These are phyloP conservation scores for Cutaneotrichosporon curvatum DNA, from an alignment of 1,284 basidiomycete genomes.

Conservation along the genomic window DNA sequence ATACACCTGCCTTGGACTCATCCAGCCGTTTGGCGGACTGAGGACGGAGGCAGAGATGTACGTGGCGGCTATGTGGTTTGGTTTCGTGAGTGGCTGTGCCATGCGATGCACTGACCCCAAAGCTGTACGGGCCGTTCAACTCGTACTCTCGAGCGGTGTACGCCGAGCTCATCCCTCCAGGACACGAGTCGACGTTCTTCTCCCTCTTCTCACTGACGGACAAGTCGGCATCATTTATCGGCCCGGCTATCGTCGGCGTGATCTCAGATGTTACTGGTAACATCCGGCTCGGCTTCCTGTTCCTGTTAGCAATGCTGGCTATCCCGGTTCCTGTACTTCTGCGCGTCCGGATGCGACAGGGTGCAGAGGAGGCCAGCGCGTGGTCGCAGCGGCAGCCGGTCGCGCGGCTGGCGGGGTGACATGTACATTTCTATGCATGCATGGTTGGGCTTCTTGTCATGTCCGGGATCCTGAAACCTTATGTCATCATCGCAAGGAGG, in stretches of 20 bases:
- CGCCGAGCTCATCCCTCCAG: conserved; percentile 43
- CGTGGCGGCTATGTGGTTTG: conserved; percentile 70
- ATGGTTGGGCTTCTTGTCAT: too few species aligned
- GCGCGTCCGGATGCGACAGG: conserved; percentile 61
- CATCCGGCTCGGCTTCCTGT: conserved; percentile 81
- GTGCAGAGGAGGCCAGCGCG: conserved; percentile 55
- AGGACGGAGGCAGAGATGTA: conserved; percentile 78
- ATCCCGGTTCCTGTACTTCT: conserved; percentile 66
- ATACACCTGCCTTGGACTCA: conserved; percentile 74
- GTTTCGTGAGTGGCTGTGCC: conserved; percentile 43
- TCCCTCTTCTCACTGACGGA: conserved; percentile 81
- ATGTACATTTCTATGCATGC: too few species aligned
- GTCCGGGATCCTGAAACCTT: too few species aligned
- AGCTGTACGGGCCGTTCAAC: conserved; percentile 46
- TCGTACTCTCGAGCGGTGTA: conserved; percentile 43
- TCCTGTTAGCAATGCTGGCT: conserved; percentile 73
- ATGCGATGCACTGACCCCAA: conserved; percentile 33
- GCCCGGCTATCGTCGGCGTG: conserved; percentile 73
- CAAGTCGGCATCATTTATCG: conserved; percentile 77
- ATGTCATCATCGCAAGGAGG: too few species aligned
- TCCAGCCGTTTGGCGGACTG: conserved; percentile 58
- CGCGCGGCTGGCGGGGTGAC: too few species aligned
- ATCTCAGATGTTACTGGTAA: conserved; percentile 80
- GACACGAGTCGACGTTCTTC: conserved; percentile 51
- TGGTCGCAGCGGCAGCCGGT: conserved; percentile 15